Conservation (phyloP, 805 yeast genomes). For the Ogataea populi-albae region DNA sequence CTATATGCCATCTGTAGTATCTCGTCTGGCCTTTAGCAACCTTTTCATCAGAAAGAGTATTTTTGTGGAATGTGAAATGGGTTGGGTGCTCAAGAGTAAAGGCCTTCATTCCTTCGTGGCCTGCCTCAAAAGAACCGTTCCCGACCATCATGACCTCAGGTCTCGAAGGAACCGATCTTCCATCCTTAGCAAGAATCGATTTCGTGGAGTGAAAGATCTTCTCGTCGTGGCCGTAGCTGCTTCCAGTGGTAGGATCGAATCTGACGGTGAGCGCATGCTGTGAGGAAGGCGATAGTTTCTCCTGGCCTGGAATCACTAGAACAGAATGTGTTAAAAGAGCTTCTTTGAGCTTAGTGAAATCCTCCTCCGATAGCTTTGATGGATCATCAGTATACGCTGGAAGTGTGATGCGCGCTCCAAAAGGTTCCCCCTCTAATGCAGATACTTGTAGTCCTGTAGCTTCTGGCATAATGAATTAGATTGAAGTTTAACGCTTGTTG, state of each 20-base stretch:
- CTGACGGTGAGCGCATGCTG: conserved; percentile 74
- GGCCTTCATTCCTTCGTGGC: conserved; percentile 47
- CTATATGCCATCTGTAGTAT: conserved; percentile 93
- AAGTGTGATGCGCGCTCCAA: conserved; percentile 67
- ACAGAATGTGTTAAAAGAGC: conserved; percentile 72
- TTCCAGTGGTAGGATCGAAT: conserved; percentile 69
- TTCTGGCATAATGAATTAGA: conserved; percentile 25
- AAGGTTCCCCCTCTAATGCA: conserved; percentile 49
- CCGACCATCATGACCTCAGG: conserved; percentile 93
- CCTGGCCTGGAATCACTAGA: conserved; percentile 70
- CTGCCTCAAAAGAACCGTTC: conserved; percentile 61
- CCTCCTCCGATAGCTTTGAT: conserved; percentile 57
- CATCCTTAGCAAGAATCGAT: conserved; percentile 76
- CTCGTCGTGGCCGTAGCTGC: conserved; percentile 77
- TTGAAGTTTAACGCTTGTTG: too few relatives aligned
- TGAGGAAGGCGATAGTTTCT: conserved; percentile 63
- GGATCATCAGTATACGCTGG: conserved; percentile 79
- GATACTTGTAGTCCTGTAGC: conserved; percentile 34
- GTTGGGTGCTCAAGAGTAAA: conserved; percentile 72
- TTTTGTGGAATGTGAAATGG: conserved; percentile 76
- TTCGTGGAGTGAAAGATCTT: conserved; percentile 65
- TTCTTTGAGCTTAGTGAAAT: conserved; percentile 57
- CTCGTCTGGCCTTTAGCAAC: conserved; percentile 65
- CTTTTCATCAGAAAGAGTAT: conserved; percentile 60
- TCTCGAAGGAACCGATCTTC: conserved; percentile 71